phyloP scores from a whole-genome alignment of 345 rosid species.

The Zanthoxylum bungeanum region DNA sequence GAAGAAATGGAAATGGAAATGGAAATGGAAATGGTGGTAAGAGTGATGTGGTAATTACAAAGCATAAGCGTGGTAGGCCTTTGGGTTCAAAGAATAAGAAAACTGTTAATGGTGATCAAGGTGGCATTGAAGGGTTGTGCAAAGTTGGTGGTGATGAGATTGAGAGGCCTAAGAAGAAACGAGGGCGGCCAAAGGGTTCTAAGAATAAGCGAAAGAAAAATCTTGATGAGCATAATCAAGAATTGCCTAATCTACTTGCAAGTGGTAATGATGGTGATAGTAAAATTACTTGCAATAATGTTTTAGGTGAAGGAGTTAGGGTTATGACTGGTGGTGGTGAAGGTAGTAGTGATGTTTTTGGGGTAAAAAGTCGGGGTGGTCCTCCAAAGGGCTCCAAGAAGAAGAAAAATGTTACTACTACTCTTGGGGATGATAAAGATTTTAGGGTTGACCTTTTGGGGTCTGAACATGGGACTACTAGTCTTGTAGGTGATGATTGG shows the following conservation, averaged over 20 bases:
- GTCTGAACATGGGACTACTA: background rate
- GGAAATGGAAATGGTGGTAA: conserved; percentile 6
- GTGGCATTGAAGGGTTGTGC: background rate
- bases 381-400: too few species aligned
- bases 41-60: conserved; percentile 1
- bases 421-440: too few species aligned
- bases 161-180: background rate
- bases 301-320: too few species aligned
- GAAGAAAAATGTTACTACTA: too few species aligned
- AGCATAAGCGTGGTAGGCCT: conserved; percentile 26
- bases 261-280: background rate
- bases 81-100: conserved; percentile 23
- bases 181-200: conserved; percentile 18
- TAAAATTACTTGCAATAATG: background rate
- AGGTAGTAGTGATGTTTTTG: too few species aligned
- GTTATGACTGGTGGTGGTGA: too few species aligned
- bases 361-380: too few species aligned
- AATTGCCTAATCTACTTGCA: background rate
- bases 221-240: conserved; percentile 12
- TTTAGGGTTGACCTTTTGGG: conserved; percentile 7
- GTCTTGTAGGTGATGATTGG: conserved; percentile 1
- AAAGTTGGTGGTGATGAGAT: background rate
- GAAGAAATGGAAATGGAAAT: conserved; percentile 13
- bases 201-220: background rate
- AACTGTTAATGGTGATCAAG: conserved; percentile 2